phyloP scores from a whole-genome alignment of 495 filamentous ascomycete species.

The Parathielavia hyrcaniae region DNA sequence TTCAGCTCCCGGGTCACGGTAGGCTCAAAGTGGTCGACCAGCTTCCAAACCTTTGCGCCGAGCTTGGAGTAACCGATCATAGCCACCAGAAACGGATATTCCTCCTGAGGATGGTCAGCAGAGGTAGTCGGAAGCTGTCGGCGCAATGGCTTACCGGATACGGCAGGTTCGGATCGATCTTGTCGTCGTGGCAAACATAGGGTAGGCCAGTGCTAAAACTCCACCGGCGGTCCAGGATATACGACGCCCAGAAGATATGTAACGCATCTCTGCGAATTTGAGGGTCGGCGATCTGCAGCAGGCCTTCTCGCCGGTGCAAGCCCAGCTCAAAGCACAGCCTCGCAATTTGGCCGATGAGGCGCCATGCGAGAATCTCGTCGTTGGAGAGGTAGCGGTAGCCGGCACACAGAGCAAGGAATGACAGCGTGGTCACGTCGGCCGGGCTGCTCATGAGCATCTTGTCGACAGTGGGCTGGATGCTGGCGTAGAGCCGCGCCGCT shows the following conservation, averaged over 20 bases:
- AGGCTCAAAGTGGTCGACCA: conserved; percentile 53
- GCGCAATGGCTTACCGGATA: conserved; percentile 56
- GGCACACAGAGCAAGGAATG: conserved; percentile 67
- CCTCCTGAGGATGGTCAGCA: conserved; percentile 46
- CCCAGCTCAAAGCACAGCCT: conserved; percentile 76
- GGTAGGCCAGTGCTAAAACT: conserved; percentile 75
- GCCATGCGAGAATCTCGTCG: conserved; percentile 74
- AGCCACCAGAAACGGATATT: conserved; percentile 62
- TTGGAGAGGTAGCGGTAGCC: conserved; percentile 81
- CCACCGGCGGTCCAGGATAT: conserved; percentile 75
- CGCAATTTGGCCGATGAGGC: conserved; percentile 67
- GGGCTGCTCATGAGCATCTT: conserved; percentile 59
- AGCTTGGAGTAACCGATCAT: conserved; percentile 76
- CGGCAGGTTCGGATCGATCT: conserved; percentile 72
- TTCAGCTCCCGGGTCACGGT: conserved; percentile 46
- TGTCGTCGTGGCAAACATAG: conserved; percentile 73
- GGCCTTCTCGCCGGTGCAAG: conserved; percentile 66
- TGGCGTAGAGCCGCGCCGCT: conserved; percentile 62
- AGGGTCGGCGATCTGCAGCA: conserved; percentile 57
- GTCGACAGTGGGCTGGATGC: conserved; percentile 62
- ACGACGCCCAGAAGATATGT: conserved; percentile 73
- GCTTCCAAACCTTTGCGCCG: conserved; percentile 72
- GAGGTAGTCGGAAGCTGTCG: not conserved
- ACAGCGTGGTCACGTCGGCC: conserved; percentile 60
- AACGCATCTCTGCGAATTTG: conserved; percentile 57